Percentiles rank a stretch among this genome's conserved stretches.
Conservation (phyloP, 257 asterid species). For the Primulina tabacum region DNA sequence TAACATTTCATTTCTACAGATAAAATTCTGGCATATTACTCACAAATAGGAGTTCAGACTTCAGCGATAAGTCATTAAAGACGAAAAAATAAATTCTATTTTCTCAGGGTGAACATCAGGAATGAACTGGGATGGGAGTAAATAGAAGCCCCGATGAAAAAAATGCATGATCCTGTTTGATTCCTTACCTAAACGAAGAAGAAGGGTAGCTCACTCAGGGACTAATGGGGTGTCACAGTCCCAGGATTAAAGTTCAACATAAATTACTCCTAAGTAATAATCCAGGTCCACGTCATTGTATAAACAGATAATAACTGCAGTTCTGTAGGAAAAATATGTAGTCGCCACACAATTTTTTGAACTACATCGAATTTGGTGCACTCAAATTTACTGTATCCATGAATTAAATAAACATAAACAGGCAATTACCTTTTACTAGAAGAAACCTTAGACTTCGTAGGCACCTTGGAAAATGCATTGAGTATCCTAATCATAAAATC, state of each 20-base stretch:
- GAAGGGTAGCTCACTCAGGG: no score
- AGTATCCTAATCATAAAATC: constrained; percentile 61
- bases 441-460: constrained; percentile 57
- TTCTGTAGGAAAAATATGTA: neutral
- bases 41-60: neutral
- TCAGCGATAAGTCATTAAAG: neutral
- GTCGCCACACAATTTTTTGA: constrained; percentile 13
- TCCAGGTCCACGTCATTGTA: no score
- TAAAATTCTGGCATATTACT: neutral
- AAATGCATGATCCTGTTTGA: neutral
- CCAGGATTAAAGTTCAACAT: neutral
- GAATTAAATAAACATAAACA: constrained; percentile 17
- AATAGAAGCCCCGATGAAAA: neutral
- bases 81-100: no score
- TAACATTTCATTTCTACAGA: neutral
- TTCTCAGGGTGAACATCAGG: neutral
- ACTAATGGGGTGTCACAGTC: no score
- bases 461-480: constrained; percentile 70
- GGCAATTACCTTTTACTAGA: constrained; percentile 55
- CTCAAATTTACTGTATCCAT: neutral
- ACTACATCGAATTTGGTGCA: constrained; percentile 1
- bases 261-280: neutral
- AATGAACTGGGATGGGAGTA: neutral
- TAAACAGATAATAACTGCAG: constrained; percentile 4
- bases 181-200: no score